phyloP scores from a whole-genome alignment of 2,329 filamentous ascomycete genomes.

The Erysiphe pulchra region DNA sequence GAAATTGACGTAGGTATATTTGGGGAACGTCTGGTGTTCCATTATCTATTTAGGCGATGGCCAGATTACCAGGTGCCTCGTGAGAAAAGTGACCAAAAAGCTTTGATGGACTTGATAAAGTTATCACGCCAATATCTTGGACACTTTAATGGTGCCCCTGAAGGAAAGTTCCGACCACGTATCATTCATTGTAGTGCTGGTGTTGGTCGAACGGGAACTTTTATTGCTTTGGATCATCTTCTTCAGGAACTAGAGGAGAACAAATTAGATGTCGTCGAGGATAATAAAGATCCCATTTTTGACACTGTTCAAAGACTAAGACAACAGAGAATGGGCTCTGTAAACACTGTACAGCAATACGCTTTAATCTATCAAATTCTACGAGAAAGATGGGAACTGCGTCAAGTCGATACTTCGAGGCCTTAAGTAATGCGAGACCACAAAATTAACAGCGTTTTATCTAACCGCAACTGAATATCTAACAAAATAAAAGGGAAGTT shows the following conservation, averaged over 20 bases:
- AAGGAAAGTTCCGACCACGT: constrained; percentile 1
- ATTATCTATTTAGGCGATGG: constrained; percentile 5
- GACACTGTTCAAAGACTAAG: constrained; percentile 4
- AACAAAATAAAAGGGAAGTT: no score
- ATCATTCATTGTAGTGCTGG: constrained; percentile 86
- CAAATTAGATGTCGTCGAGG: constrained; percentile 1
- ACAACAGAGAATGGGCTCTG: constrained; percentile 5
- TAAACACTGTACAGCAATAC: constrained; percentile 3
- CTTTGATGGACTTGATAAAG: constrained; percentile 2
- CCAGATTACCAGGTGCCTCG: constrained; percentile 5
- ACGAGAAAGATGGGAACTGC: constrained; percentile 3
- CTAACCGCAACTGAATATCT: no score
- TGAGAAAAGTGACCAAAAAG: constrained; percentile 2
- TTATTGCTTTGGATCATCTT: constrained; percentile 16
- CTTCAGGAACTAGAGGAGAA: constrained; percentile 3
- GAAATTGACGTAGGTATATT: background rate
- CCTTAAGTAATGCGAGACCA: no score
- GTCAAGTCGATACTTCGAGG: no score
- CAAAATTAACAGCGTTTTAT: no score
- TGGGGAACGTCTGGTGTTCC: constrained; percentile 2
- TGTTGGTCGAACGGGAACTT: constrained; percentile 79
- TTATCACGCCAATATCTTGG: constrained; percentile 1
- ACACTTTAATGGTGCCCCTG: background rate
- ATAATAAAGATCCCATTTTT: constrained; percentile 4
- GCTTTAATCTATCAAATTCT: constrained; percentile 4